These are phyloP conservation scores for Aspergillus ustus DNA, from an alignment of 2,329 filamentous ascomycete genomes.

Conservation along the genomic window DNA sequence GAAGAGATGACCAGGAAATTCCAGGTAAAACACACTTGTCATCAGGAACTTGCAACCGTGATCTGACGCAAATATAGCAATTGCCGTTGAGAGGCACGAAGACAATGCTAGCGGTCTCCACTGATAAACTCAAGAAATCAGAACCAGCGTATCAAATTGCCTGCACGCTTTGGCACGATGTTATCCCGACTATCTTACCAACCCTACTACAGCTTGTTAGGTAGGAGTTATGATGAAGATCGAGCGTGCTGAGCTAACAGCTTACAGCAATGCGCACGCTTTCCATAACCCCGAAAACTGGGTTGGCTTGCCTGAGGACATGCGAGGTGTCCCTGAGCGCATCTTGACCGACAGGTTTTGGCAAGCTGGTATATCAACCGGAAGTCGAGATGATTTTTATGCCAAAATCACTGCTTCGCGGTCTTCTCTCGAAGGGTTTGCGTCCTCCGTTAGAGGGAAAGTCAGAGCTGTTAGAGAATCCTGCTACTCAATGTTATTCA, in stretches of 20 bases:
- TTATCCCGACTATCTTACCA: conserved; percentile 81
- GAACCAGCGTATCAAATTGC: conserved; percentile 76
- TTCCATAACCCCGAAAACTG: conserved; percentile 88
- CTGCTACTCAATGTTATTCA: conserved; percentile 92
- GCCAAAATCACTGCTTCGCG: conserved; percentile 88
- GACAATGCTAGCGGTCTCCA: conserved; percentile 87
- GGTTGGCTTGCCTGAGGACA: conserved; percentile 74
- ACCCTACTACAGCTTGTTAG: conserved; percentile 82
- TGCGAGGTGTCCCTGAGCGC: conserved; percentile 75
- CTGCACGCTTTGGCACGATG: conserved; percentile 80
- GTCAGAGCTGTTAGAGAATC: conserved; percentile 89
- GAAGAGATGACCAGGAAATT: conserved; percentile 76
- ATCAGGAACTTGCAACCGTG: background rate
- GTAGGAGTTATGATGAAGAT: conserved; percentile 42
- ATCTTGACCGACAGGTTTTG: conserved; percentile 95
- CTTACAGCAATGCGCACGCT: conserved; percentile 77
- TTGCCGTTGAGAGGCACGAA: conserved; percentile 87
- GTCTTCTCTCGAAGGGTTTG: conserved; percentile 87
- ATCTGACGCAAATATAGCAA: conserved; percentile 49
- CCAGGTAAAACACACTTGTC: conserved; percentile 52
- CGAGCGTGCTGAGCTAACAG: conserved; percentile 17
- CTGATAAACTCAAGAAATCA: conserved; percentile 80
- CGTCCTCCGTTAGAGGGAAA: conserved; percentile 87
- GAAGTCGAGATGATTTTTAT: conserved; percentile 96
- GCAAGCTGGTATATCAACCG: conserved; percentile 95